Conservation (phyloP, 2,329 filamentous ascomycete species). For the Talaromyces sp. region DNA sequence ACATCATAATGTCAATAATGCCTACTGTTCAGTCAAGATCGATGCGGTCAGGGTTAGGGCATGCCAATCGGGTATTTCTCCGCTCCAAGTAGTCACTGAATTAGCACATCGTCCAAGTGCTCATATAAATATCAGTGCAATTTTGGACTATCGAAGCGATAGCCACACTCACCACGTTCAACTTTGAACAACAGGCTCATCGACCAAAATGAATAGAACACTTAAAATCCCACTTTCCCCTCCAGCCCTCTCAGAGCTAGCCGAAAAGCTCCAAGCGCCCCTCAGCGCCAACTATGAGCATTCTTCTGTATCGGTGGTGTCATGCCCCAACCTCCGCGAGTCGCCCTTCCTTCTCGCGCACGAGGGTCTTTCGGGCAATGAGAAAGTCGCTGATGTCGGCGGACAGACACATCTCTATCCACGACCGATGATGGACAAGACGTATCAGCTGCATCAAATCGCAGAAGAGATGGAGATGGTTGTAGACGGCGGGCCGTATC, state of each 20-base stretch:
- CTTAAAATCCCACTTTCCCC: background rate
- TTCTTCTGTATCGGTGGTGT: background rate
- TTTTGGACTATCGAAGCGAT: no score
- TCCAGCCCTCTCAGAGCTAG: background rate
- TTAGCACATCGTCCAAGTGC: no score
- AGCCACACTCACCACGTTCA: no score
- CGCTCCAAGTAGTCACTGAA: background rate
- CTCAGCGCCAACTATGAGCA: background rate
- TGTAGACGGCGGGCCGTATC: background rate
- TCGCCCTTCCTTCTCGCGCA: background rate
- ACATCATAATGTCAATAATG: background rate
- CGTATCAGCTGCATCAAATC: background rate
- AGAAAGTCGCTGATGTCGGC: background rate
- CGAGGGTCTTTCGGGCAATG: background rate
- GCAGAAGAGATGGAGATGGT: background rate
- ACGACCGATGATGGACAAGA: background rate
- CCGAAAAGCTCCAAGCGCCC: background rate
- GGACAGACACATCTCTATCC: background rate
- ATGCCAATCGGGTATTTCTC: background rate
- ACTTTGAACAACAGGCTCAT: background rate
- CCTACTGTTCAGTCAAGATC: background rate
- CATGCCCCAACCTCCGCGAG: background rate
- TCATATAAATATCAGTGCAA: no score
- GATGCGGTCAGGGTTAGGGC: background rate
- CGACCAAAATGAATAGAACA: background rate